phyloP scores from a whole-genome alignment of 2,329 filamentous ascomycete species.

The Didymella pomorum region DNA sequence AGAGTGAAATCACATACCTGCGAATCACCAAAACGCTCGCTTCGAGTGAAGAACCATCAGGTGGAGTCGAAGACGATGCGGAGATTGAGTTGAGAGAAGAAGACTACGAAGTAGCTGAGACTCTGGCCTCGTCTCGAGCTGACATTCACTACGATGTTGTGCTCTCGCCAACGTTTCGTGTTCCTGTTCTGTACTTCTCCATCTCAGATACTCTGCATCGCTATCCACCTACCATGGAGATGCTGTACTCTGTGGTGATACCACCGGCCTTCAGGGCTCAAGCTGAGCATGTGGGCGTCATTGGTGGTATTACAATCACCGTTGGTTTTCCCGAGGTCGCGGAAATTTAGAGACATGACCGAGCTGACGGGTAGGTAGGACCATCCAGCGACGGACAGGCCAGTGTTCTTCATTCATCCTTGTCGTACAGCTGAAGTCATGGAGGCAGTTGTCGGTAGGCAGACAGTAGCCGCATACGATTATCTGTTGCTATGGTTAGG shows the following conservation, averaged over 20 bases:
- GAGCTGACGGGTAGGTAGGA: constrained; percentile 61
- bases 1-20: constrained; percentile 26
- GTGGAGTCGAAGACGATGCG: neutral
- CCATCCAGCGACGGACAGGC: constrained; percentile 80
- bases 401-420: constrained; percentile 90
- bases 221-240: constrained; percentile 42
- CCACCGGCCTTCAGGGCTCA: constrained; percentile 43
- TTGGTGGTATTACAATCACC: constrained; percentile 51
- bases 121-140: neutral
- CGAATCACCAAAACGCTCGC: constrained; percentile 34
- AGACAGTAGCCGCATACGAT: constrained; percentile 58
- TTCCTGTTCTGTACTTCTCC: constrained; percentile 56
- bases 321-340: constrained; percentile 39
- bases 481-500: constrained; percentile 92
- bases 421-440: constrained; percentile 88
- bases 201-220: constrained; percentile 40
- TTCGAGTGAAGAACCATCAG: neutral
- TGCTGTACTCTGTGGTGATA: constrained; percentile 50
- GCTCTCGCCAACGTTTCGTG: constrained; percentile 55
- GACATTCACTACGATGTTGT: constrained; percentile 53
- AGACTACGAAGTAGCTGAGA: constrained; percentile 26
- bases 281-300: constrained; percentile 46
- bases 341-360: neutral
- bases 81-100: constrained; percentile 27
- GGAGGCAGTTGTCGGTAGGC: constrained; percentile 56